Percentiles rank a stretch among this genome's conserved stretches.
phyloP scores from a whole-genome alignment of 2,329 filamentous ascomycete species.

The Anthostomella pinea region DNA sequence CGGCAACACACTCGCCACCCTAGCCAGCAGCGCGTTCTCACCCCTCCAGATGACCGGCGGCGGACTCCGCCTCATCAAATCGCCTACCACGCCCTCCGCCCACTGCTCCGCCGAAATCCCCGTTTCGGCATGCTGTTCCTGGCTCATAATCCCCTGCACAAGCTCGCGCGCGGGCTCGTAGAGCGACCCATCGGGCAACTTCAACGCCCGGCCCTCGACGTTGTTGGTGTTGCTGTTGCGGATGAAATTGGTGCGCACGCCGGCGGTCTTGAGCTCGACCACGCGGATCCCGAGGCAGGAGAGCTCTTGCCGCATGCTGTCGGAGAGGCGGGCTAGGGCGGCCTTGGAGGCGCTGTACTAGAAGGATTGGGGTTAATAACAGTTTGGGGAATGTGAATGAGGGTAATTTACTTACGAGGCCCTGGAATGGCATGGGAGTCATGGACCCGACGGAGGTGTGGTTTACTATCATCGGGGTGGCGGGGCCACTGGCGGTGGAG shows the following conservation, averaged over 20 bases:
- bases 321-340: conserved; percentile 43
- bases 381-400: too few species aligned
- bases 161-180: conserved; percentile 11
- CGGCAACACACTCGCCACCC: conserved; percentile 11
- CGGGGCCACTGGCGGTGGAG: too few species aligned
- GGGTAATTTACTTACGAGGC: too few species aligned
- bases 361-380: too few species aligned
- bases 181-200: conserved; percentile 14
- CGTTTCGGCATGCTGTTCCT: conserved; percentile 5
- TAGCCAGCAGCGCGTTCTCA: conserved; percentile 4
- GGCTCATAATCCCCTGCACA: conserved; percentile 3
- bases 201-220: too few species aligned
- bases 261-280: conserved; percentile 37
- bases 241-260: conserved; percentile 16
- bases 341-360: conserved; percentile 39
- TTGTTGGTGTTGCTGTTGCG: conserved; percentile 7
- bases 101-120: conserved; percentile 15
- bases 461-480: conserved; percentile 35
- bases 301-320: conserved; percentile 42
- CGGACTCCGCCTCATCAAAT: conserved; percentile 9
- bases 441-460: conserved; percentile 33
- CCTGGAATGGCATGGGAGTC: conserved; percentile 30
- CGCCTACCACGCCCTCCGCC: conserved; percentile 12
- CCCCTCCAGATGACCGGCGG: conserved; percentile 11
- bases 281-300: conserved; percentile 42